phyloP scores from a whole-genome alignment of 2,329 filamentous ascomycete genomes.

The Fusarium coffeatum region DNA sequence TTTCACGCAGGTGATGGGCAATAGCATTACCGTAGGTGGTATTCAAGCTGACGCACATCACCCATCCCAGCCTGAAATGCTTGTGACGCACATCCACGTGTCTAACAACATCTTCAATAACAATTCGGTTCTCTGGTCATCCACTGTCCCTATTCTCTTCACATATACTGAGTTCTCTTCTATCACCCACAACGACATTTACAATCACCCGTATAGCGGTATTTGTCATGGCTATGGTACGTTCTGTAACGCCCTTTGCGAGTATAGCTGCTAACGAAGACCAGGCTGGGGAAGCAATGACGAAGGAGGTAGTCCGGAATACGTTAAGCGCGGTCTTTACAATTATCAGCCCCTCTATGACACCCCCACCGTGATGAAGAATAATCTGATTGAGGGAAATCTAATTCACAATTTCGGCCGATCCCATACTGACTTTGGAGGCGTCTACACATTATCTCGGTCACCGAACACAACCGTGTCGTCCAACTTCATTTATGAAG shows the following conservation, averaged over 20 bases:
- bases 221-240: conserved; percentile 11
- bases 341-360: not conserved
- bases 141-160: conserved; percentile 1
- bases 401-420: conserved; percentile 5
- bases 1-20: conserved; percentile 11
- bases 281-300: conserved; percentile 15
- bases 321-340: conserved; percentile 2
- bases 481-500: conserved; percentile 11
- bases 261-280: not conserved
- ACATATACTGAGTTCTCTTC: conserved; percentile 12
- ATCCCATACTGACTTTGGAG: conserved; percentile 8
- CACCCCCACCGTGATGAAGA: not conserved
- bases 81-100: not conserved
- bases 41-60: conserved; percentile 15
- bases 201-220: conserved; percentile 12
- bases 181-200: conserved; percentile 1
- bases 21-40: conserved; percentile 4
- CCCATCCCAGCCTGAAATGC: not conserved
- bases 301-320: not conserved
- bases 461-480: conserved; percentile 1
- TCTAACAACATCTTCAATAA: conserved; percentile 17
- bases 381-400: conserved; percentile 7
- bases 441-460: conserved; percentile 4
- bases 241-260: fast-evolving
- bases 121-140: conserved; percentile 14